These are phyloP conservation scores for Fagus sylvatica DNA, from an alignment of 306 rosid species.

Conservation along the genomic window DNA sequence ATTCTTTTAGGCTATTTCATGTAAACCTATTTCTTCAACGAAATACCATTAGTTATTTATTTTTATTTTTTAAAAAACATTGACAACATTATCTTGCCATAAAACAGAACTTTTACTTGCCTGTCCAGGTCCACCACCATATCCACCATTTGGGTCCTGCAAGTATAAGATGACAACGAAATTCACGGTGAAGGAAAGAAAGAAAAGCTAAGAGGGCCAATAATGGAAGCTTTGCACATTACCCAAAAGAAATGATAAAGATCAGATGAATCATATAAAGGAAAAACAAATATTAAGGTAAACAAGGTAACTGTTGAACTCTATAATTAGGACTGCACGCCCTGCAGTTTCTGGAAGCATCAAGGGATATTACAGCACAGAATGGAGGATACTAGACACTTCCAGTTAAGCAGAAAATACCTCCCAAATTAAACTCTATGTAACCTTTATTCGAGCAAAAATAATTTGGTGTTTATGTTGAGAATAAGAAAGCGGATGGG, in stretches of 20 bases:
- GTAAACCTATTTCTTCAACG: no score
- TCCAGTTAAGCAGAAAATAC: background rate
- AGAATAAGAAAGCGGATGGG: background rate
- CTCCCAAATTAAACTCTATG: background rate
- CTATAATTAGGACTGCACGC: background rate
- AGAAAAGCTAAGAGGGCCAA: background rate
- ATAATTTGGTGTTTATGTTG: background rate
- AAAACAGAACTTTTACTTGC: conserved; percentile 46
- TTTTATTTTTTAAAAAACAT: no score
- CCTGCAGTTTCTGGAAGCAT: background rate
- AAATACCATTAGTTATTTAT: no score
- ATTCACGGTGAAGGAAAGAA: background rate
- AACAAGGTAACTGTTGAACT: background rate
- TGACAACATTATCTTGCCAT: background rate
- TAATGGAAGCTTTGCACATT: background rate
- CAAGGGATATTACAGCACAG: background rate
- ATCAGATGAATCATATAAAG: background rate
- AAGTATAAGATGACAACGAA: conserved; percentile 27
- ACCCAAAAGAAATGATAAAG: background rate
- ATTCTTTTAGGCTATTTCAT: no score
- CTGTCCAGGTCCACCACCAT: conserved; percentile 98
- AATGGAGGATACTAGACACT: background rate
- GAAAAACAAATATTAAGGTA: background rate
- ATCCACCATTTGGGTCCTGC: conserved; percentile 89
- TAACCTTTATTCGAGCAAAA: background rate